Percentiles rank a stretch among this genome's conserved stretches.
These are phyloP conservation scores for Coriaria nepalensis DNA, from an alignment of 306 rosid species.

Conservation along the genomic window DNA sequence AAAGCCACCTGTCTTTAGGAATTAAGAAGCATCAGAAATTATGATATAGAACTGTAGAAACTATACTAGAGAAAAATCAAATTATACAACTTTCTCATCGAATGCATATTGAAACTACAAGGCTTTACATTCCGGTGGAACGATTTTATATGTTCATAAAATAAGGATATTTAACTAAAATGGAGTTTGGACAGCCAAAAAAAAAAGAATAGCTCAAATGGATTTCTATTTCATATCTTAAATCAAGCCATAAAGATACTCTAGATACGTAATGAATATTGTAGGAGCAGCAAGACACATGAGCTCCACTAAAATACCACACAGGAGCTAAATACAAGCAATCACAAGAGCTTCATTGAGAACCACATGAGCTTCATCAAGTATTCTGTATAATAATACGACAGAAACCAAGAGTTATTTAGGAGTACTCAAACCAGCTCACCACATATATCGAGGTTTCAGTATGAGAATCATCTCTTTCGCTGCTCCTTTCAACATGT, in stretches of 20 bases:
- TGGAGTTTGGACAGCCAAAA: no score
- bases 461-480: conserved; percentile 22
- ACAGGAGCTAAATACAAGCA: no score
- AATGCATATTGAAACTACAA: neutral
- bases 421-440: conserved; percentile 14
- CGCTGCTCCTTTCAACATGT: neutral
- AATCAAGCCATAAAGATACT: no score
- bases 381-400: neutral
- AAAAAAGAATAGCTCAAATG: no score
- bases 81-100: neutral
- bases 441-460: conserved; percentile 32
- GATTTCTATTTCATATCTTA: no score
- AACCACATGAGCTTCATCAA: neutral
- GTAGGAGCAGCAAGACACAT: no score
- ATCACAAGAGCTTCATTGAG: no score
- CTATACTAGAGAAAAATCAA: neutral
- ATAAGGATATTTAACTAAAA: no score
- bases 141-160: no score
- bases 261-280: no score
- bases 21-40: conserved; percentile 29
- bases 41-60: conserved; percentile 20
- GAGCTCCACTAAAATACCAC: no score
- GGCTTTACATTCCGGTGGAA: no score
- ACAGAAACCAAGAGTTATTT: neutral
- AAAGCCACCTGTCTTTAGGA: conserved; percentile 46